Conservation (phyloP, 352 stramenopile genomes). For the Thalassiosira oceanica region DNA sequence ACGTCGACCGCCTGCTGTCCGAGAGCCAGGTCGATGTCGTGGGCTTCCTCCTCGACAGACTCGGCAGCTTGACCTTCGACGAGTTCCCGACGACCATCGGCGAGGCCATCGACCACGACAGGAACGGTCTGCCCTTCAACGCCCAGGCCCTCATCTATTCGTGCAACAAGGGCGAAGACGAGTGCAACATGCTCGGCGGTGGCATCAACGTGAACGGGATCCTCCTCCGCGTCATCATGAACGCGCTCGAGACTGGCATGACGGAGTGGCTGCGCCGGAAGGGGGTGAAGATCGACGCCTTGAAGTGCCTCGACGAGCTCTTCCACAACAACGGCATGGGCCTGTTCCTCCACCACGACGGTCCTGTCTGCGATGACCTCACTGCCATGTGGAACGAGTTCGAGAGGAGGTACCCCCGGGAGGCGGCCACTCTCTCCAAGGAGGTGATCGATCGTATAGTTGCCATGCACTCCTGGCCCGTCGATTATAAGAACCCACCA, state of each 20-base stretch:
- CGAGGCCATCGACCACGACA: not conserved
- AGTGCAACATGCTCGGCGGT: not conserved
- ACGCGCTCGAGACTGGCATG: slow-evolving; percentile 1
- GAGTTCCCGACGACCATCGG: not conserved
- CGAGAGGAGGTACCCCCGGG: too few species aligned
- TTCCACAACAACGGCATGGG: not conserved
- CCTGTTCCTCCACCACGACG: not conserved
- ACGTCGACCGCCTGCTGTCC: not conserved
- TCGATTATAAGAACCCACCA: not conserved
- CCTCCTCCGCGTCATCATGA: not conserved
- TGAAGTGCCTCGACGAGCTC: not conserved
- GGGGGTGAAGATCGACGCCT: not conserved
- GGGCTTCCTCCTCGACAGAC: not conserved
- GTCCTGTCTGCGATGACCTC: not conserved
- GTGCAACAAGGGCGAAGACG: not conserved
- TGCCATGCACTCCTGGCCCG: not conserved
- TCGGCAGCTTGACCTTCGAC: not conserved
- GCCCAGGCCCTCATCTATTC: not conserved
- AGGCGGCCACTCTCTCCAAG: too few species aligned
- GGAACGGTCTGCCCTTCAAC: not conserved
- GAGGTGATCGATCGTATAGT: not conserved
- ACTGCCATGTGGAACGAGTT: not conserved
- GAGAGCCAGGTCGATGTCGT: not conserved
- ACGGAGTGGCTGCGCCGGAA: not conserved
- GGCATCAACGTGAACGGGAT: not conserved